Conservation (phyloP, 768 basidiomycete species). For the Rhodosporidiobolus sp. region DNA sequence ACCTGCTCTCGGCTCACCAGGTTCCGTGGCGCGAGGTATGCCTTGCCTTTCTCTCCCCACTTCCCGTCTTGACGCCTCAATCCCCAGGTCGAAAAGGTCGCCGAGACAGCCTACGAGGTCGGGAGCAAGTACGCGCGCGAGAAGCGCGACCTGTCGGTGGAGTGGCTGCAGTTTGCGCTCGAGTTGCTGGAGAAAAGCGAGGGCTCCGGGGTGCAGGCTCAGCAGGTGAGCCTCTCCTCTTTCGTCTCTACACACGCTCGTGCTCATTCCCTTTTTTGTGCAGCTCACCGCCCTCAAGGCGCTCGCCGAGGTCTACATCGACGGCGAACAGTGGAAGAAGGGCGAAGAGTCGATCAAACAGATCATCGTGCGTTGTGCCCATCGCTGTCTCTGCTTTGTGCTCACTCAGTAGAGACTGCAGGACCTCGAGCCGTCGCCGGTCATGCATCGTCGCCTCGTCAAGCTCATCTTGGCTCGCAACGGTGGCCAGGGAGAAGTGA, state of each 20-base stretch:
- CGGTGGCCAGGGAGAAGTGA: slow-evolving; percentile 4
- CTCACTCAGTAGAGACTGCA: not conserved
- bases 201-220: not conserved
- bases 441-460: not conserved
- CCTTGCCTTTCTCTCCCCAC: not conserved
- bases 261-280: too few relatives aligned
- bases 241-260: too few relatives aligned
- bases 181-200: not conserved
- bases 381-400: too few relatives aligned
- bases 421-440: not conserved
- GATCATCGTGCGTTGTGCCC: not conserved
- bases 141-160: not conserved
- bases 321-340: not conserved
- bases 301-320: slow-evolving; percentile 5
- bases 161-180: not conserved
- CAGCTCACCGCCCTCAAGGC: slow-evolving; percentile 3
- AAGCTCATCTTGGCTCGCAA: slow-evolving; percentile 17
- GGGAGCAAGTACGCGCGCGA: not conserved
- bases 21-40: slow-evolving; percentile 3
- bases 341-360: slow-evolving; percentile 2
- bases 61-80: not conserved
- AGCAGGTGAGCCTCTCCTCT: not conserved
- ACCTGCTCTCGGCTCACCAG: too few relatives aligned
- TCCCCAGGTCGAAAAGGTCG: not conserved
- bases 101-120: not conserved